phyloP scores from a whole-genome alignment of 1,284 basidiomycete species.

The Ganoderma lucidum region DNA sequence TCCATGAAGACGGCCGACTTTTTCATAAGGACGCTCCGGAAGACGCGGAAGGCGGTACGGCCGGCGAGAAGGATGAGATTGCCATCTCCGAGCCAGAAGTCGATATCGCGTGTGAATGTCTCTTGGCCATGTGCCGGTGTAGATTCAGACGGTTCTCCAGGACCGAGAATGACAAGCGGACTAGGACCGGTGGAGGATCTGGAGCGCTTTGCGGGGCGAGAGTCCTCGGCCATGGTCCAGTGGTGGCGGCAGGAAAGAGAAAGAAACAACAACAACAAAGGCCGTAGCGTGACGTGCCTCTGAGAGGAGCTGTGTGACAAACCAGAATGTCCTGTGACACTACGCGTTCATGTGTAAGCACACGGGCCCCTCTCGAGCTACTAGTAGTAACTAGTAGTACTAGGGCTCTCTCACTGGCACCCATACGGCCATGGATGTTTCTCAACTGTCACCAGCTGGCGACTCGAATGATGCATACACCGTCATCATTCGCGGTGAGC shows the following conservation, averaged over 20 bases:
- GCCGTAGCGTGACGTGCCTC: neutral
- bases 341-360: neutral
- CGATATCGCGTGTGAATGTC: neutral
- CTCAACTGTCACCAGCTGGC: neutral
- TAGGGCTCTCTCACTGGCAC: no score
- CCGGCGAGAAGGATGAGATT: conserved; percentile 33
- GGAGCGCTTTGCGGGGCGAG: neutral
- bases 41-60: conserved; percentile 29
- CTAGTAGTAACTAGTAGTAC: no score
- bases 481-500: conserved; percentile 14
- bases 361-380: no score
- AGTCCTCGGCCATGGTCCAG: neutral
- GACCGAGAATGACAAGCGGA: neutral
- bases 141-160: neutral
- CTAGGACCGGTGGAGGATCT: neutral
- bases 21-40: conserved; percentile 26
- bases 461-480: conserved; percentile 24
- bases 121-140: neutral
- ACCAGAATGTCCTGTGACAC: neutral
- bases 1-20: conserved; percentile 21
- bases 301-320: neutral
- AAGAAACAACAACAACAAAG: neutral
- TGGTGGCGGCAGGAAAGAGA: neutral
- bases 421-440: neutral
- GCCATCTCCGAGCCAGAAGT: conserved; percentile 36